Conservation (phyloP, 306 rosid species). For the Canavalia ensiformis region DNA sequence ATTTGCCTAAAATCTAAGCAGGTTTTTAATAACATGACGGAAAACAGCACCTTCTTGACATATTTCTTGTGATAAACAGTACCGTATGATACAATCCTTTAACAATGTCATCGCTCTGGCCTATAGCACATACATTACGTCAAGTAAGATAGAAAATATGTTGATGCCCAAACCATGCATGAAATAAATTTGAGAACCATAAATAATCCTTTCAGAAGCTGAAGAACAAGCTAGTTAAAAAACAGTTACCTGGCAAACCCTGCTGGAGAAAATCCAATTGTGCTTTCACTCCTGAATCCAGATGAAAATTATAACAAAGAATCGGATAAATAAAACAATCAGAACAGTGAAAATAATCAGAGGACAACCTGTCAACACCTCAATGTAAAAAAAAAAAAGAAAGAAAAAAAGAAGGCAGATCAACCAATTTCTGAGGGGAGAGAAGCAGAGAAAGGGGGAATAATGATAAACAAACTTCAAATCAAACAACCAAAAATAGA, state of each 20-base stretch:
- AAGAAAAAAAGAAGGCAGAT: conserved; percentile 25
- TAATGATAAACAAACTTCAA: conserved; percentile 39
- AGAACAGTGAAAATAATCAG: background rate
- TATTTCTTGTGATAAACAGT: conserved; percentile 35
- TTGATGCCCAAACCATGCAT: conserved; percentile 27
- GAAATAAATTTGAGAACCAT: conserved; percentile 3
- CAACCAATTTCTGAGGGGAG: conserved; percentile 38
- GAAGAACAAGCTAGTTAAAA: conserved; percentile 36
- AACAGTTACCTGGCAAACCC: conserved; percentile 83
- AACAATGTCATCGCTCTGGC: conserved; percentile 4
- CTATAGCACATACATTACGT: conserved; percentile 14
- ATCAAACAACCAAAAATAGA: conserved; percentile 23
- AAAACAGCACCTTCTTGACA: conserved; percentile 11
- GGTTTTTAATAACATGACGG: conserved; percentile 17
- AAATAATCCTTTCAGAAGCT: conserved; percentile 42
- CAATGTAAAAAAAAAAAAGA: background rate
- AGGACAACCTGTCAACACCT: conserved; percentile 1
- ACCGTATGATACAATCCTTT: conserved; percentile 11
- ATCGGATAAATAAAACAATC: conserved; percentile 35
- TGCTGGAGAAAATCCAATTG: conserved; percentile 94
- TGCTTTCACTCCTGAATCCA: conserved; percentile 77
- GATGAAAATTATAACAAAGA: conserved; percentile 30
- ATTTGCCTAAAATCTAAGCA: background rate
- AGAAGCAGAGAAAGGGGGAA: background rate
- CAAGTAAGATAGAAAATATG: conserved; percentile 36